Evolutionary conservation across 306 rosid species (phyloP).

Genomic region (Trifolium dubium): DNA sequence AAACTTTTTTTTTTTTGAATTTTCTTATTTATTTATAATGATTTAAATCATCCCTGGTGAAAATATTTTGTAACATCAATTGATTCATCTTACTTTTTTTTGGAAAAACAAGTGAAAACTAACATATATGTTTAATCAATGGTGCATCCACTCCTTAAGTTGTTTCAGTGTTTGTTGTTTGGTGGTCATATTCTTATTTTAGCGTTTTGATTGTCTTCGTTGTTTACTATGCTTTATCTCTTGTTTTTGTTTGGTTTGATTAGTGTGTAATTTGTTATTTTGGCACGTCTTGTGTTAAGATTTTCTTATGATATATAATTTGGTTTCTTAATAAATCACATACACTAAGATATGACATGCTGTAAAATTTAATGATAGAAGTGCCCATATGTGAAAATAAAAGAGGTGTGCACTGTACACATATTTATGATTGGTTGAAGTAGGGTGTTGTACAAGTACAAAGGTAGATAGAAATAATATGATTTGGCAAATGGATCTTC

Average conservation of each 20-base stretch:
- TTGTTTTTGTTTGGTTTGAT: too few relatives aligned
- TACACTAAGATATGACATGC: neutral
- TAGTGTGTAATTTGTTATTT: too few relatives aligned
- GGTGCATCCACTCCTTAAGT: too few relatives aligned
- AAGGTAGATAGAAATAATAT: constrained; percentile 13
- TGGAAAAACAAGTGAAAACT: too few relatives aligned
- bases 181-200: too few relatives aligned
- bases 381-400: neutral
- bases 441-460: constrained; percentile 12
- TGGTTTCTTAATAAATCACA: too few relatives aligned
- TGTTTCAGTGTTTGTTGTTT: too few relatives aligned
- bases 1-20: neutral
- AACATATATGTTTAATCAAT: too few relatives aligned
- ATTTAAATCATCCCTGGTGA: neutral
- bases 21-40: neutral
- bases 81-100: neutral
- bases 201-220: too few relatives aligned
- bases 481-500: constrained; percentile 6
- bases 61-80: neutral
- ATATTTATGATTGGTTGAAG: constrained; percentile 6
- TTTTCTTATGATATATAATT: too few relatives aligned
- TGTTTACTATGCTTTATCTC: too few relatives aligned
- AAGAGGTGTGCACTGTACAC: neutral
- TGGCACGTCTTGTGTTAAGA: too few relatives aligned
- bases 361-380: neutral